A percentile compares a stretch with the other conserved stretches of the same genome.
phyloP scores from a whole-genome alignment of 2,329 filamentous ascomycete genomes.

The Emergomyces africanus region DNA sequence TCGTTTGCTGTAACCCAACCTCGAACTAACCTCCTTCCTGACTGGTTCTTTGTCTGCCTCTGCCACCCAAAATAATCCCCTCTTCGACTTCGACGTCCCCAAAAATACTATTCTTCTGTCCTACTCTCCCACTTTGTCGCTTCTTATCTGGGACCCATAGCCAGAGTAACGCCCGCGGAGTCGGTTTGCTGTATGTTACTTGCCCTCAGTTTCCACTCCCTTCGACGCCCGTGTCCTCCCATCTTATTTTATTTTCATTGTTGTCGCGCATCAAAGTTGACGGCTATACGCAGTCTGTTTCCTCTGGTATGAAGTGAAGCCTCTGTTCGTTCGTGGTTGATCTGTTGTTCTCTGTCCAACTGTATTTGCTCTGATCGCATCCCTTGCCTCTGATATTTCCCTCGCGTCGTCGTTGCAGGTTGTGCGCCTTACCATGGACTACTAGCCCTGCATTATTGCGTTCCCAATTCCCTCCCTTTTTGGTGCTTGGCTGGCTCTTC shows the following conservation, averaged over 20 bases:
- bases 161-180: background rate
- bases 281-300: background rate
- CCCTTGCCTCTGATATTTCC: conserved; percentile 11
- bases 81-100: background rate
- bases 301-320: background rate
- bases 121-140: background rate
- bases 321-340: background rate
- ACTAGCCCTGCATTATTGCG: background rate
- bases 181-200: background rate
- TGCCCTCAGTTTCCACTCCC: background rate
- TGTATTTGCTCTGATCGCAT: background rate
- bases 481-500: background rate
- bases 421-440: background rate
- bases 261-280: background rate
- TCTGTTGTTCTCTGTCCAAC: background rate
- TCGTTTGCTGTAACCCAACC: background rate
- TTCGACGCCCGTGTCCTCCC: background rate
- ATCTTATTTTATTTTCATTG: conserved; percentile 1
- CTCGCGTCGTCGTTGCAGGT: conserved; percentile 3
- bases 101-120: background rate
- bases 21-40: background rate
- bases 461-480: background rate
- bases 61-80: background rate
- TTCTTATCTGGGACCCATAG: background rate
- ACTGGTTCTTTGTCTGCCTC: background rate